Evolutionary conservation across 2,329 filamentous ascomycete genomes (phyloP).

Genomic region (Pseudocercospora pini-densiflorae): DNA sequence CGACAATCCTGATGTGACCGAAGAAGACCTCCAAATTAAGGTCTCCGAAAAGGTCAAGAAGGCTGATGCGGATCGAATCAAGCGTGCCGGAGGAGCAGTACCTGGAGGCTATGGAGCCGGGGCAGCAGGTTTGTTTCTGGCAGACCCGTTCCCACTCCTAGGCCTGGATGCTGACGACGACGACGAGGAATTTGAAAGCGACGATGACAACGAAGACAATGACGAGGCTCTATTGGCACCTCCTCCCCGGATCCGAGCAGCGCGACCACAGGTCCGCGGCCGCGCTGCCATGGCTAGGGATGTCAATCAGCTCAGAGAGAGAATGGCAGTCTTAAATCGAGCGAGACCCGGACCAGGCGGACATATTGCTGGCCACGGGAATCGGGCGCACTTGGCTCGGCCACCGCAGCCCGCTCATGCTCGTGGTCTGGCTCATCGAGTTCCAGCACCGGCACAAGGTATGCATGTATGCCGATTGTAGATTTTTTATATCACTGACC

Average conservation of each 20-base stretch:
- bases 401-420: constrained; percentile 15
- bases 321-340: neutral
- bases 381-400: constrained; percentile 16
- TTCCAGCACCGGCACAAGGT: constrained; percentile 11
- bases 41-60: constrained; percentile 54
- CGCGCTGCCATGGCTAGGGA: neutral
- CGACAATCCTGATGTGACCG: constrained; percentile 65
- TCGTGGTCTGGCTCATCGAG: constrained; percentile 14
- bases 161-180: constrained; percentile 21
- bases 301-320: neutral
- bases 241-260: neutral
- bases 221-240: neutral
- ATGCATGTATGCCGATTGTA: neutral
- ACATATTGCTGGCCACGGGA: constrained; percentile 14
- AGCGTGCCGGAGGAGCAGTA: constrained; percentile 10
- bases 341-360: constrained; percentile 14
- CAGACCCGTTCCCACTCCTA: neutral
- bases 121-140: constrained; percentile 1
- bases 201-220: neutral
- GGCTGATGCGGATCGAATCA: constrained; percentile 22
- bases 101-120: constrained; percentile 6
- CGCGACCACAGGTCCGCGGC: neutral
- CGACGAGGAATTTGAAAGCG: constrained; percentile 10
- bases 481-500: neutral
- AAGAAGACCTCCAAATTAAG: constrained; percentile 62